phyloP scores from a whole-genome alignment of 345 rosid species.

The Rubroshorea leprosula region DNA sequence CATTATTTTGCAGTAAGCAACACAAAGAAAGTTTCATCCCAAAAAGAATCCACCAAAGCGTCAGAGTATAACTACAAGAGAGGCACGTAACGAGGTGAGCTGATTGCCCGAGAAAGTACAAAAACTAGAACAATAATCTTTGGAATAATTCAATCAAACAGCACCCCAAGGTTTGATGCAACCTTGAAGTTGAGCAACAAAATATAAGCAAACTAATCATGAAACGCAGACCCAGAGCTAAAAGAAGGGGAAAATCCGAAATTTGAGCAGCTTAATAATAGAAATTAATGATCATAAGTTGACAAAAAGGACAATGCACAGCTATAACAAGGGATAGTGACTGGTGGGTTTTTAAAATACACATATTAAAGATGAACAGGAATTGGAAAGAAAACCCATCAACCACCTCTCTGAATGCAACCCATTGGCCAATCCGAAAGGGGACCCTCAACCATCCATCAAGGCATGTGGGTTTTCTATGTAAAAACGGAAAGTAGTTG shows the following conservation, averaged over 20 bases:
- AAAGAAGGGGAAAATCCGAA: conserved; percentile 20
- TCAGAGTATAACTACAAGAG: neutral
- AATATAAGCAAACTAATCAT: conserved; percentile 1
- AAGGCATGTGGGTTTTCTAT: conserved; percentile 16
- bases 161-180: too few relatives aligned
- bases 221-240: conserved; percentile 20
- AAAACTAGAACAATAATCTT: neutral
- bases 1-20: neutral
- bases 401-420: conserved; percentile 54
- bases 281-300: conserved; percentile 6
- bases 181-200: too few relatives aligned
- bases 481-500: conserved; percentile 13
- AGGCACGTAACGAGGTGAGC: too few relatives aligned
- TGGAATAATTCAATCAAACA: neutral
- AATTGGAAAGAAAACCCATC: conserved; percentile 35
- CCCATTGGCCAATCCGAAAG: conserved; percentile 47
- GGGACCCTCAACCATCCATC: conserved; percentile 57
- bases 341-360: neutral
- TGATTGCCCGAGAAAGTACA: neutral
- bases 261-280: conserved; percentile 10
- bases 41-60: neutral
- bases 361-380: conserved; percentile 11
- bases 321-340: conserved; percentile 8
- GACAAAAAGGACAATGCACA: conserved; percentile 2
- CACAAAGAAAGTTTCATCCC: neutral